Conservation (phyloP, 768 basidiomycete genomes). For the Suillus bovinus region DNA sequence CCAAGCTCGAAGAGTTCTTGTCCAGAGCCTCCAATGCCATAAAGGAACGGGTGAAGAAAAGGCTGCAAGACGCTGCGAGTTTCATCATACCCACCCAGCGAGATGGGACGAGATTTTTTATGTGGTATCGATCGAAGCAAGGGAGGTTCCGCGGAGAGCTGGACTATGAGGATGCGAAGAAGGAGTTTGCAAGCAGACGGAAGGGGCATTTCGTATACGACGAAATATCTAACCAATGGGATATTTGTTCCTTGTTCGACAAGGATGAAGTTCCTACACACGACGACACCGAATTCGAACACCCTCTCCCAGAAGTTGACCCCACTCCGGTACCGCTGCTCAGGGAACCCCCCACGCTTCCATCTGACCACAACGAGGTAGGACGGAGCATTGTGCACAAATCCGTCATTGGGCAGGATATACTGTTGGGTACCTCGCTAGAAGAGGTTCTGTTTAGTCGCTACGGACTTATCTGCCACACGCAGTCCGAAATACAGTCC, state of each 20-base stretch:
- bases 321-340: too few relatives aligned
- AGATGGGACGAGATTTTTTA: neutral
- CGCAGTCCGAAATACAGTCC: neutral
- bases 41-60: too few relatives aligned
- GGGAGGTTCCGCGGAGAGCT: neutral
- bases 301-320: too few relatives aligned
- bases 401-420: too few relatives aligned
- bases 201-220: neutral
- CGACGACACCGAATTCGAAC: too few relatives aligned
- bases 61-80: too few relatives aligned
- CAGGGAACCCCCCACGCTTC: fast-evolving
- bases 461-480: neutral
- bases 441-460: neutral
- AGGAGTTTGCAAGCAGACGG: neutral
- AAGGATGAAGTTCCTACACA: too few relatives aligned
- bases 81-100: too few relatives aligned
- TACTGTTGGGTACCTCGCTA: neutral
- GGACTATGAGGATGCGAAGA: neutral
- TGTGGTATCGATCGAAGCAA: neutral
- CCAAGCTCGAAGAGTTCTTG: too few relatives aligned
- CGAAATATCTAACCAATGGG: neutral
- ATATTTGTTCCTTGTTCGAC: neutral
- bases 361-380: too few relatives aligned
- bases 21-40: too few relatives aligned
- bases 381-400: too few relatives aligned